Conservation (phyloP, 169 alveolate species). For the Plasmodium gaboni region DNA sequence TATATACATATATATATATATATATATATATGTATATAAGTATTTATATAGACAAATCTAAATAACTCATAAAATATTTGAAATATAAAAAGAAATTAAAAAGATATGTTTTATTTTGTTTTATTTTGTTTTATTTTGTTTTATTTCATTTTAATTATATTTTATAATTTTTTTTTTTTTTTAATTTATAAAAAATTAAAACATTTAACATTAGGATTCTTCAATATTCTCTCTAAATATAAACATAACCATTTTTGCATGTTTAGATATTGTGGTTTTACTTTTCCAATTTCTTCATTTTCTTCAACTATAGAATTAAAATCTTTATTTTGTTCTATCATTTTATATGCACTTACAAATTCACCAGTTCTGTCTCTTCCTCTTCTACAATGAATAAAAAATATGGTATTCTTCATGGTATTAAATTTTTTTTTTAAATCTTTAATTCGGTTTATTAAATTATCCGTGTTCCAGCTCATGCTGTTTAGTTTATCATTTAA, state of each 20-base stretch:
- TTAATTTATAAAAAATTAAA: not conserved
- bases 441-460: slow-evolving; percentile 9
- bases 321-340: slow-evolving; percentile 22
- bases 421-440: slow-evolving; percentile 18
- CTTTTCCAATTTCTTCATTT: slow-evolving; percentile 45
- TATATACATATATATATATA: too few relatives aligned
- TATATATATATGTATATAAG: too few relatives aligned
- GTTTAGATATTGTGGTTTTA: not conserved
- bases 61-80: too few relatives aligned
- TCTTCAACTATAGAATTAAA: slow-evolving; percentile 12
- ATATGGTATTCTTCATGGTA: slow-evolving; percentile 44
- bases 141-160: too few relatives aligned
- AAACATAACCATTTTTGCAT: slow-evolving; percentile 69
- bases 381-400: slow-evolving; percentile 53
- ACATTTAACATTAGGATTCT: slow-evolving; percentile 10
- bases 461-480: slow-evolving; percentile 41
- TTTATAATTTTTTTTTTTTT: too few relatives aligned
- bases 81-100: too few relatives aligned
- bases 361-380: slow-evolving; percentile 72
- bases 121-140: too few relatives aligned
- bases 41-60: too few relatives aligned
- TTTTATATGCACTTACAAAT: slow-evolving; percentile 48
- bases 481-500: slow-evolving; percentile 9
- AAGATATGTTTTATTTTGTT: too few relatives aligned
- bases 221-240: slow-evolving; percentile 40